Base-by-base conservation (phyloP, 2,329 filamentous ascomycete species). In the Emmonsia crescens region DNA sequence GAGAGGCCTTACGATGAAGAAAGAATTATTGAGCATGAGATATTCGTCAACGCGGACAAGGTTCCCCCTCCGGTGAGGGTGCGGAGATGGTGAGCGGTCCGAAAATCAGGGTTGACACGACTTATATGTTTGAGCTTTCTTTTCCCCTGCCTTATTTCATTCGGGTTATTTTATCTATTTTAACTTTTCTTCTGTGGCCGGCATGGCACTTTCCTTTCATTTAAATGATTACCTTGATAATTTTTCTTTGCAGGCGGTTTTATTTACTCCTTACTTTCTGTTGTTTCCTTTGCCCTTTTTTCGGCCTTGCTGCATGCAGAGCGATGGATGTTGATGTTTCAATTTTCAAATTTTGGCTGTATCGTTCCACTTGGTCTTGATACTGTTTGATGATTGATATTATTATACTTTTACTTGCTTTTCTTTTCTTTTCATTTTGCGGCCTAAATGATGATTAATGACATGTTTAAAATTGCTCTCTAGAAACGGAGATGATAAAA, bases 21-120 rank as follows among this genome's bases (percentile, higher is more conserved):
- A 57, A 40, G 54, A 36, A 57, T 57, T 42, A 42, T 57, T 57
- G 54, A 57, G 36, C 54, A 42, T 57, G 54, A 57, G 21, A 29
- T 57, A 24, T 42, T 42, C 12, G 54, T 57, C 10, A 21, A 57
- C 31, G 33, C 3, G 24, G 54, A 42, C 38, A 40, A 42, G 21
- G 38, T 57, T 27, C 54, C 36, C 16, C 54, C 38, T 27, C 38
- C 54, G n/a, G 2, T 57, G 38, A 42, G 54, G 54, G 38, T 27
- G 21, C 36, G 54, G 54, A 40, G 54, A 42, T 57, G 54, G 54
- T 57, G 36, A 57, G 36, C 24, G 21, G n/a, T 2, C 2, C 2
- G 6, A 27, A 42, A 36, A 21, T 14, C 21, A 9, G 1, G 21
- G 21, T 54, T n/a, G 14, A 21, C 21, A 42, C 5, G 1, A 24